These are phyloP conservation scores for Ceratocystis harringtonii DNA, from an alignment of 2,329 filamentous ascomycete genomes.

Conservation along the genomic window DNA sequence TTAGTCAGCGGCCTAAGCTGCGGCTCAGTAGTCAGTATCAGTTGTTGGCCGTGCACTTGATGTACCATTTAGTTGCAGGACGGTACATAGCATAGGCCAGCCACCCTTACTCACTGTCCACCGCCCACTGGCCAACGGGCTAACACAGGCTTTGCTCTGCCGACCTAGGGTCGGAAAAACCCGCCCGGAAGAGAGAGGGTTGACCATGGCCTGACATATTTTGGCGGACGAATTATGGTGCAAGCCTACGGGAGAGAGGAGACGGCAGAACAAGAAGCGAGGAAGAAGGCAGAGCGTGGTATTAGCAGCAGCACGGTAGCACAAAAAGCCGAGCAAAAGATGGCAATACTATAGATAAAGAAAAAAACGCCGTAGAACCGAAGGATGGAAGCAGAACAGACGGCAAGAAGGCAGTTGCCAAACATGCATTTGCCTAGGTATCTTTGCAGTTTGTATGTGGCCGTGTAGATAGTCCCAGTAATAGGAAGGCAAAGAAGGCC, in stretches of 20 bases:
- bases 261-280: not conserved
- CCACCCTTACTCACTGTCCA: too few relatives aligned
- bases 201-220: not conserved
- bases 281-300: not conserved
- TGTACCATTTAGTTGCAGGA: not conserved
- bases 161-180: conserved; percentile 18
- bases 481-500: not conserved
- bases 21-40: not conserved
- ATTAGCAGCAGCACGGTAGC: not conserved
- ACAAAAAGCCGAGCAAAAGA: conserved; percentile 3
- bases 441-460: not conserved
- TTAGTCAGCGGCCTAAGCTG: not conserved
- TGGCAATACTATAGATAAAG: not conserved
- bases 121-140: not conserved
- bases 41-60: not conserved
- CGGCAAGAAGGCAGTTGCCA: not conserved
- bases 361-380: conserved; percentile 15
- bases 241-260: conserved; percentile 3
- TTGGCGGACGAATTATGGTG: conserved; percentile 10
- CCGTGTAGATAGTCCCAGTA: not conserved
- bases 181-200: conserved; percentile 17
- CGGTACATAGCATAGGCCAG: not conserved
- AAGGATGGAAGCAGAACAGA: conserved; percentile 14
- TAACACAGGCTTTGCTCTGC: not conserved
- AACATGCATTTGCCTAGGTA: not conserved